Evolutionary conservation across 306 rosid genomes (phyloP).

Genomic region (Fagus sylvatica): DNA sequence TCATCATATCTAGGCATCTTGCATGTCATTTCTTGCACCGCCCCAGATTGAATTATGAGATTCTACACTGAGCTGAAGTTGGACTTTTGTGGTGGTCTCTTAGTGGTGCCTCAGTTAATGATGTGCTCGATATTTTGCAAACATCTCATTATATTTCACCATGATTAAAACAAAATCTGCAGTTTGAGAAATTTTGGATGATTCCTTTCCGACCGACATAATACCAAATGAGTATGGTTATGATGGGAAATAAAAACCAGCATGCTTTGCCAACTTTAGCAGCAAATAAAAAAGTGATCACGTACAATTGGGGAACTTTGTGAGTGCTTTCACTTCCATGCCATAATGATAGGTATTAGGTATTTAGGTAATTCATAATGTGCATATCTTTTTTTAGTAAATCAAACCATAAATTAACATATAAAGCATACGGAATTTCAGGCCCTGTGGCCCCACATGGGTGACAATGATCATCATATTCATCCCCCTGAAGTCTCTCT

Average conservation of each 20-base stretch:
- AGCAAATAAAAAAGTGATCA: conserved; percentile 17
- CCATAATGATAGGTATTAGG: conserved; percentile 28
- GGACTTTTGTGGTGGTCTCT: neutral
- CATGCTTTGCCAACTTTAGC: conserved; percentile 38
- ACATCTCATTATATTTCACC: conserved; percentile 8
- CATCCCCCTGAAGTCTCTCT: conserved; percentile 40
- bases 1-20: too few relatives aligned
- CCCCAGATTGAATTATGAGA: conserved; percentile 14
- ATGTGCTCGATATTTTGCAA: conserved; percentile 20
- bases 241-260: conserved; percentile 24
- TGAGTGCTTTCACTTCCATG: conserved; percentile 24
- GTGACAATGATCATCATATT: conserved; percentile 50
- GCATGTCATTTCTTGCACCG: conserved; percentile 2
- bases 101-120: neutral
- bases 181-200: conserved; percentile 22
- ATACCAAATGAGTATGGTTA: conserved; percentile 26
- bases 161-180: conserved; percentile 20
- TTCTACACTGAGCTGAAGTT: neutral
- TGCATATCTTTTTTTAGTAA: conserved; percentile 23
- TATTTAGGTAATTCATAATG: conserved; percentile 11
- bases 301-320: neutral
- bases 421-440: conserved; percentile 50
- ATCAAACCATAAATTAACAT: conserved; percentile 62
- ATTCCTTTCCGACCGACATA: conserved; percentile 35
- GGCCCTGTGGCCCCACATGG: conserved; percentile 37